Evolutionary conservation across 495 filamentous ascomycete genomes (phyloP), one percentile per base, ranked within the genome.

Genomic region (Daldinia decipiens): DNA sequence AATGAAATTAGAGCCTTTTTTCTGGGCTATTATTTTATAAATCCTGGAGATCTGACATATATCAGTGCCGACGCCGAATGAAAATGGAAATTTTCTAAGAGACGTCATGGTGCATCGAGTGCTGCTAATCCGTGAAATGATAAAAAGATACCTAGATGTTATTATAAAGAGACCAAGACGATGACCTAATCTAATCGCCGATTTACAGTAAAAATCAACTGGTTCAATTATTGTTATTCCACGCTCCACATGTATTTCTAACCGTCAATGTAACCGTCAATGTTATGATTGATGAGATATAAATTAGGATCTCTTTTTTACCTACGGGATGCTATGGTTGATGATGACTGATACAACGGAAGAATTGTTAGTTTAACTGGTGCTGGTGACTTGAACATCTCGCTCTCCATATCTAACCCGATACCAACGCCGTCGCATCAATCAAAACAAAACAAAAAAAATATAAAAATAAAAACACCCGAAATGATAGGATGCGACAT

Each of bases 11-110:
- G 57, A 9, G 13, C 59, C 74, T 15, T 47, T 38, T 8, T 59
- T 56, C 29, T 71, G 74, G 15, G 55, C 65, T 12, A 84, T 51
- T 31, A 83, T 75, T 6, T 39, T 62, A n/a, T 71, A 71, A 45
- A 90, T 79, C 7, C 87, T 80, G 0, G 73, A 32, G 19, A 87
- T 77, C 7, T 74, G 76, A 73, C 84, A 86, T 40, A 90, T 87
- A 53, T 90, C 88, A 17, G 82, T 88, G 24, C 88, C 88, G 40
- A 90, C 72, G 17, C 75, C 69, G 5, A 88, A 62, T 1, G 80
- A 78, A 36, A 78, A 79, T 3, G 32, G 47, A 5, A 86, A 84
- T 21, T 59, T 60, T 5, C 50, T 53, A 17, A 47, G 15, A 0
- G 59, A 47, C 11, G 31, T 17, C 12, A 47, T 47, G 1, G 43